These are phyloP conservation scores for Thelonectria olida DNA, from an alignment of 2,329 filamentous ascomycete genomes.

Conservation along the genomic window DNA sequence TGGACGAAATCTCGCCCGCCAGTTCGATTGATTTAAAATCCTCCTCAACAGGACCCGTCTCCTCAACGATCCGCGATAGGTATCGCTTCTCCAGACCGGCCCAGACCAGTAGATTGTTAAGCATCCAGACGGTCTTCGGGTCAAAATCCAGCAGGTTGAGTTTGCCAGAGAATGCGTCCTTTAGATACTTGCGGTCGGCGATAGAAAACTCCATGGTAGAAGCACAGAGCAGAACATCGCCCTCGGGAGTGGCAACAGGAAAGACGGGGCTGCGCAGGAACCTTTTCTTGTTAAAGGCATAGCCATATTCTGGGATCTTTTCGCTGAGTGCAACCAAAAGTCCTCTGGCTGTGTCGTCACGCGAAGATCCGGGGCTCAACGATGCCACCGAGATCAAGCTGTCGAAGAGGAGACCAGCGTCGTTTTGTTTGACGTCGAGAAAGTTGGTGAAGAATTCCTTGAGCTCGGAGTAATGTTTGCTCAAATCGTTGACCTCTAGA, in stretches of 20 bases:
- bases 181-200: constrained; percentile 27
- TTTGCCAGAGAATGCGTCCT: constrained; percentile 28
- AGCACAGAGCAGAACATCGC: constrained; percentile 26
- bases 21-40: constrained; percentile 2
- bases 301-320: constrained; percentile 28
- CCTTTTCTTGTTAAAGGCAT: constrained; percentile 28
- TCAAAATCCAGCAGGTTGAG: constrained; percentile 32
- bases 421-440: constrained; percentile 25
- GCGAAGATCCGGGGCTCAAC: constrained; percentile 5
- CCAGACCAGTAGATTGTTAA: constrained; percentile 30
- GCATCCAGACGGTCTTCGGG: constrained; percentile 30
- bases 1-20: constrained; percentile 10
- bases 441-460: constrained; percentile 35
- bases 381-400: constrained; percentile 28
- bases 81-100: constrained; percentile 33
- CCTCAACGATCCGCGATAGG: constrained; percentile 28
- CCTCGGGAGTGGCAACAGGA: constrained; percentile 29
- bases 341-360: constrained; percentile 10
- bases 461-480: constrained; percentile 32
- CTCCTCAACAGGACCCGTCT: constrained; percentile 4
- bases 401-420: constrained; percentile 30
- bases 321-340: constrained; percentile 28
- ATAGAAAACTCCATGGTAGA: constrained; percentile 35
- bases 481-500: constrained; percentile 28
- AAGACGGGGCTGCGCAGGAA: constrained; percentile 27